Evolutionary conservation across 2,329 filamentous ascomycete species (phyloP), one percentile per base, ranked within the genome.

Genomic region (Aspergillus terreus): DNA sequence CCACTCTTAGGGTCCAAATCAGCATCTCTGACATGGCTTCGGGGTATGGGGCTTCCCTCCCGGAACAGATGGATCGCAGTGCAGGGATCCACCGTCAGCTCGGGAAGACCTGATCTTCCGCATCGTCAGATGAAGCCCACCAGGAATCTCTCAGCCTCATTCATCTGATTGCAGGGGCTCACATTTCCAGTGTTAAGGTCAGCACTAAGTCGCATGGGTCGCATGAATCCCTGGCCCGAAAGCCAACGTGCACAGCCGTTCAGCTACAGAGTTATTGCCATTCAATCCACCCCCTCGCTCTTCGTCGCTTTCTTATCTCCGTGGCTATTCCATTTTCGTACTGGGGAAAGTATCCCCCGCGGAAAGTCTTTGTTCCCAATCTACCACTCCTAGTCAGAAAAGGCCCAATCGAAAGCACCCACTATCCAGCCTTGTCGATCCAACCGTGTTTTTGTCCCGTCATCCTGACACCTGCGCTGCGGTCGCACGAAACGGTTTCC

Each of bases 401-500:
- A 30, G 4, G 23, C 23, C 23, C 23, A 6, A 4, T 23, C 23
- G 6, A 6, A 23, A 6, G 4, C 4, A 23, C 23, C 23, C 23
- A 30, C 27, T 30, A 11, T 30, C 27, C 27, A 30, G 27, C 27
- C 6, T 30, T 30, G 27, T 30, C 27, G 35, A 38, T 23, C 40
- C 17, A 17, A 19, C 25, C 12, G 25, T 27, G 21, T 7, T 45
- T 50, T 53, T 44, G 27, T 36, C 19, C 11, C 46, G 45, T 49
- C 49, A 49, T 35, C 47, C 54, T 47, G 44, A 53, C 49, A 54
- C 52, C 54, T 50, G 46, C 44, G 40, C 49, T 51, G 46, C 54
- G 35, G 56, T 60, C 55, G 49, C 58, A 60, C 58, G 51, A 59
- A 58, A 59, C 58, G 55, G 57, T 52, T 53, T 54, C 46, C 55